Conservation (phyloP, 176 grass and related monocot genomes). For the Triticum monococcum region DNA sequence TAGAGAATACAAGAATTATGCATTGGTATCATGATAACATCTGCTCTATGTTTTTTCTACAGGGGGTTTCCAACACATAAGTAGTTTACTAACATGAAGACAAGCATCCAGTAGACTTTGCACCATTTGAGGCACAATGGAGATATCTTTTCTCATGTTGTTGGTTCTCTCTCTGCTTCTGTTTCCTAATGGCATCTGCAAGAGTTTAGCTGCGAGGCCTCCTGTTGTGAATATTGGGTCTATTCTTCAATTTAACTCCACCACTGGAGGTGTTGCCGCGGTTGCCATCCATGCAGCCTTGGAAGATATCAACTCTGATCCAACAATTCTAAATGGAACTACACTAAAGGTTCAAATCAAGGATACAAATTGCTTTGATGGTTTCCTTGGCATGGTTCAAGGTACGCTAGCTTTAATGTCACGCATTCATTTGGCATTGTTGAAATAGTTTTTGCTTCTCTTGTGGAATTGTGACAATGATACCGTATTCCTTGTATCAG, state of each 20-base stretch:
- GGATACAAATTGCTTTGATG: conserved; percentile 77
- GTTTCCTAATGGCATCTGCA: conserved; percentile 29
- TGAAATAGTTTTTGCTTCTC: not conserved
- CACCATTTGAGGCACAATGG: conserved; percentile 48
- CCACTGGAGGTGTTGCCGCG: conserved; percentile 61
- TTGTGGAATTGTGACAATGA: conserved; percentile 20
- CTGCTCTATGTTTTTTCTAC: not conserved
- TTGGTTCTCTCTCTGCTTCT: conserved; percentile 42
- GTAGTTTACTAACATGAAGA: conserved; percentile 17
- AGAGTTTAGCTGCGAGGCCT: conserved; percentile 54
- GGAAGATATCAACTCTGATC: conserved; percentile 84
- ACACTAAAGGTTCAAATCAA: conserved; percentile 43
- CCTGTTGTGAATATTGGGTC: conserved; percentile 70
- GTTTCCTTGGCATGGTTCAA: conserved; percentile 86
- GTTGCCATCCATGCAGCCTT: conserved; percentile 74
- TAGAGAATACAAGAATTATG: not conserved
- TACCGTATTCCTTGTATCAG: conserved; percentile 33
- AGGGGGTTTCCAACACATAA: conserved; percentile 9
- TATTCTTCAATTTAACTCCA: conserved; percentile 65
- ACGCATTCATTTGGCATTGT: not conserved
- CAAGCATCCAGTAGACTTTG: conserved; percentile 5
- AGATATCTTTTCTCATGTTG: conserved; percentile 34
- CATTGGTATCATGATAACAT: not conserved
- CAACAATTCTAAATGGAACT: conserved; percentile 71
- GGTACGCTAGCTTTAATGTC: conserved; percentile 37